A percentile compares a stretch with the other conserved stretches of the same genome.
phyloP scores from a whole-genome alignment of 495 filamentous ascomycete genomes.

The Hypomontagnella monticulosa region DNA sequence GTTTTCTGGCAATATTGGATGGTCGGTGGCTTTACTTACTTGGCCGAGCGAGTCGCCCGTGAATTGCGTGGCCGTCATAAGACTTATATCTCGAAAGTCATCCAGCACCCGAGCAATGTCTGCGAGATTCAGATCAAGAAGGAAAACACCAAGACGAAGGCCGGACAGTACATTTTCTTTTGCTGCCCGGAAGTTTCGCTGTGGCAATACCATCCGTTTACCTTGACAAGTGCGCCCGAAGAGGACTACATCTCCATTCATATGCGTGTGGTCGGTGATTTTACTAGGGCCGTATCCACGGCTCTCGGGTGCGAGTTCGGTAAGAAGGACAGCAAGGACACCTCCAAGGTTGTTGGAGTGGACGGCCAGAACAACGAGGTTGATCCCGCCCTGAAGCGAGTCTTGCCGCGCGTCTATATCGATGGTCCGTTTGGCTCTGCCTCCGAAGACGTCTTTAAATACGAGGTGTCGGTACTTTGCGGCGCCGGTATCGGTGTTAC shows the following conservation, averaged over 20 bases:
- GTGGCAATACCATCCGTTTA: conserved; percentile 84
- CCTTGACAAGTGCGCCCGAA: conserved; percentile 79
- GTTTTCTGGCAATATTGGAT: conserved; percentile 87
- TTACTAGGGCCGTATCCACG: conserved; percentile 70
- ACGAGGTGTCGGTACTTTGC: conserved; percentile 73
- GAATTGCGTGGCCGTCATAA: conserved; percentile 77
- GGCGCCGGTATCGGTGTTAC: conserved; percentile 80
- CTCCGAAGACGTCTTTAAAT: conserved; percentile 82
- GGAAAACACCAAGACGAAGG: conserved; percentile 76
- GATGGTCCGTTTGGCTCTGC: conserved; percentile 83
- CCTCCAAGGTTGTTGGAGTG: conserved; percentile 71
- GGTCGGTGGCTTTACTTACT: conserved; percentile 76
- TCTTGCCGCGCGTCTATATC: conserved; percentile 78
- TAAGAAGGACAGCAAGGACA: conserved; percentile 59
- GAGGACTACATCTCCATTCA: conserved; percentile 86
- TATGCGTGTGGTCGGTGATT: conserved; percentile 75
- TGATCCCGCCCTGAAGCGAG: conserved; percentile 73
- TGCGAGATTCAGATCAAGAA: conserved; percentile 89
- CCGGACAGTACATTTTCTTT: conserved; percentile 84
- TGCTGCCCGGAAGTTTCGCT: conserved; percentile 83
- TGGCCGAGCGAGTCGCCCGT: conserved; percentile 73
- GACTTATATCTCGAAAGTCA: conserved; percentile 83
- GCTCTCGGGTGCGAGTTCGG: conserved; percentile 76
- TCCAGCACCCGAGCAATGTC: conserved; percentile 84
- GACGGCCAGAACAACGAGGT: conserved; percentile 66